Evolutionary conservation across 2,329 filamentous ascomycete genomes (phyloP), one percentile per base, ranked within the genome.

Genomic region (Nemania diffusa): DNA sequence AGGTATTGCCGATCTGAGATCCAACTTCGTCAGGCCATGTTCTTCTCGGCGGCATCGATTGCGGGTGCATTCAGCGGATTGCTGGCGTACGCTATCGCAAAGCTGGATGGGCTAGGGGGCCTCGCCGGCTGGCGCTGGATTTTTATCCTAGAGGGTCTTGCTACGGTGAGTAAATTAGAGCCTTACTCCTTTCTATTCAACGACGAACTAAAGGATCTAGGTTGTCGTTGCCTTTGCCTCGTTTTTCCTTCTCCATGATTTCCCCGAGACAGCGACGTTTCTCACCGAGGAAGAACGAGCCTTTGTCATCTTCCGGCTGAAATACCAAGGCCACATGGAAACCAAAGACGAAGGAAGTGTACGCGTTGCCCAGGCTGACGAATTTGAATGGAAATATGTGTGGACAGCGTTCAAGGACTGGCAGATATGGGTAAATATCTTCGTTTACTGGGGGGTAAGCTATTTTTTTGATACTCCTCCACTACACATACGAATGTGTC

Each of bases 41-140:
- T 96, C 84, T 97, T 95, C 82, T 92, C 91, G 0, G 92, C 92
- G 0, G 92, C 92, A 0, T 92, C 93, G 0, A 82, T 96, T 0
- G 92, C 92, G 0, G 93, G 93, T 0, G 92, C 90, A 0, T 93
- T 93, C 72, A 91, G 90, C 70, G 91, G 91, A 3, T 83, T 93
- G 2, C 81, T 93, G 1, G 91, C 91, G 0, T 91, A 88, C 46
- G 91, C 83, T 0, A 93, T 93, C 63, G 84, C 84, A 8, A 85
- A 90, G 62, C 92, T 93, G 90, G 83, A 89, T 57, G 90, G 90
- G 0, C 75, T 90, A 0, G 90, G 85, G 0, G 86, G 86, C 0
- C 77, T 86, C 5, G 80, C 83, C 26, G 88, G 88, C 1, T 91
- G 88, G 87, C 84, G 85, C 9, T 91, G 86, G 89, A 89, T 90